phyloP scores from a whole-genome alignment of 345 rosid species.

The Acer negundo region DNA sequence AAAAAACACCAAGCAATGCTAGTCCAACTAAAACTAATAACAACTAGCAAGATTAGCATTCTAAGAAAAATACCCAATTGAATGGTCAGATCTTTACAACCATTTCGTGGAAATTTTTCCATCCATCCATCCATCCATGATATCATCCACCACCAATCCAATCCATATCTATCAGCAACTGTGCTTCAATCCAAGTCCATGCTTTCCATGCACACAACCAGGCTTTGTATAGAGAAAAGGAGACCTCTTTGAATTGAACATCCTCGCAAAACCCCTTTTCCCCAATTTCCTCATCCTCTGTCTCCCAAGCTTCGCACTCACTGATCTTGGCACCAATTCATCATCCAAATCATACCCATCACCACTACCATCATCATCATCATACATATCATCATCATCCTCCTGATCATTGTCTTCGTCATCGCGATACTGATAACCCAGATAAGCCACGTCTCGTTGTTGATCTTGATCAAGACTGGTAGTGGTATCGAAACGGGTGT shows the following conservation, averaged over 20 bases:
- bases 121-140: too few species aligned
- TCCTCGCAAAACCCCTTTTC: constrained; percentile 44
- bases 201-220: constrained; percentile 59
- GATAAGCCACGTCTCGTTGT: background rate
- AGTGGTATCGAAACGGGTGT: background rate
- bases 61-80: background rate
- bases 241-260: constrained; percentile 31
- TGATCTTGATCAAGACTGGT: background rate
- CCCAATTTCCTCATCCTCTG: constrained; percentile 59
- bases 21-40: constrained; percentile 3
- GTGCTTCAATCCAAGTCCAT: constrained; percentile 48
- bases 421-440: background rate
- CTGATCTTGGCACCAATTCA: constrained; percentile 45
- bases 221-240: constrained; percentile 37
- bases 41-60: background rate
- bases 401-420: background rate
- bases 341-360: constrained; percentile 39
- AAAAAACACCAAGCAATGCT: background rate
- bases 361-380: constrained; percentile 15
- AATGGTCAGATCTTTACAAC: constrained; percentile 12
- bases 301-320: constrained; percentile 48
- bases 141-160: too few species aligned
- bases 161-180: constrained; percentile 8
- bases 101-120: background rate
- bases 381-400: background rate